Evolutionary conservation across 1,284 basidiomycete species (phyloP).

Genomic region (Neonothopanus nambi): DNA sequence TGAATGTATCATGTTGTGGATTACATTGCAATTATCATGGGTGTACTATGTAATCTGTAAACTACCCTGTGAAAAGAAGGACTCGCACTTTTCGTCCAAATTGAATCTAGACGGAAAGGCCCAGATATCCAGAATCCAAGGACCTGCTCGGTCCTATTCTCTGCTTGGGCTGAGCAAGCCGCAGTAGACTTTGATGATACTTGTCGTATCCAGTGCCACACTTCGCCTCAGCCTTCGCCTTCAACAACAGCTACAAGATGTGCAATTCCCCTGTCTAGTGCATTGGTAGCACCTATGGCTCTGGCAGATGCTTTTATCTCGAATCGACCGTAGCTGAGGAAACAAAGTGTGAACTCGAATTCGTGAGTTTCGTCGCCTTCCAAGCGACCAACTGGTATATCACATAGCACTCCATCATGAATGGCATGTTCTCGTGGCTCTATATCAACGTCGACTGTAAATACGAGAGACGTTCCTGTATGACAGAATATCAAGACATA

Average conservation of each 20-base stretch:
- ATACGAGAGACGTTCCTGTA: constrained; percentile 48
- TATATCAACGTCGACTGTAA: constrained; percentile 54
- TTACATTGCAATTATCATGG: constrained; percentile 14
- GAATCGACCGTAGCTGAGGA: constrained; percentile 75
- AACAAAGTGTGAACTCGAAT: constrained; percentile 65
- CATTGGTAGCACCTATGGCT: constrained; percentile 30
- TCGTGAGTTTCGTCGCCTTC: constrained; percentile 51
- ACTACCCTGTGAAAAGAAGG: neutral
- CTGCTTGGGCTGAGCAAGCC: too few relatives aligned
- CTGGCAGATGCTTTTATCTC: constrained; percentile 63
- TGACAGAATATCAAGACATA: constrained; percentile 6
- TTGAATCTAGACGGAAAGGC: too few relatives aligned
- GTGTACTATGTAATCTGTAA: constrained; percentile 16
- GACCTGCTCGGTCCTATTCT: neutral
- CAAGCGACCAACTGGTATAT: constrained; percentile 61
- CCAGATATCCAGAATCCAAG: neutral
- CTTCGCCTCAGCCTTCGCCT: constrained; percentile 11
- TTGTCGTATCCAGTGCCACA: neutral
- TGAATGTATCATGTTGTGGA: constrained; percentile 31
- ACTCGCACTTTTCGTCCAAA: too few relatives aligned
- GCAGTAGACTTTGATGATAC: too few relatives aligned
- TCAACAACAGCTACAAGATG: constrained; percentile 38
- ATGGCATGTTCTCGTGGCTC: constrained; percentile 66
- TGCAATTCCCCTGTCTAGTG: constrained; percentile 35
- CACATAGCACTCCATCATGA: constrained; percentile 64